A percentile compares a stretch with the other conserved stretches of the same genome.
Conservation (phyloP, 805 yeast species). For the Wickerhamiella parazyma region DNA sequence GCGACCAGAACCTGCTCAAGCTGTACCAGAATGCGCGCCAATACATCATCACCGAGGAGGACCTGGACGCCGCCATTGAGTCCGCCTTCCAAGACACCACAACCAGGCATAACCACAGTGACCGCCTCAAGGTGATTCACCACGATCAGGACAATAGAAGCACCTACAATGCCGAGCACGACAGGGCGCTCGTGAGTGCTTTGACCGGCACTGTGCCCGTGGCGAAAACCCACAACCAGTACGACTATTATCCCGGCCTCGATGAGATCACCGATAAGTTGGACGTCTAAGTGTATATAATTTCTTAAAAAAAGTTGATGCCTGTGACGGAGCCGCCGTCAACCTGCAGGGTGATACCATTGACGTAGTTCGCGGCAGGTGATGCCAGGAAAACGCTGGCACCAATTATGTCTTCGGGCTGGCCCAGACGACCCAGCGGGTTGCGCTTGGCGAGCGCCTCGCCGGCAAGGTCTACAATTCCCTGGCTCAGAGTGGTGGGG, state of each 20-base stretch:
- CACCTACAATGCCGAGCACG: background rate
- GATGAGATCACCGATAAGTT: background rate
- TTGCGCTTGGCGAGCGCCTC: constrained; percentile 39
- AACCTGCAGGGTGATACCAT: constrained; percentile 52
- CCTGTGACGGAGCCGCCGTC: constrained; percentile 47
- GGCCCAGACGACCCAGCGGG: constrained; percentile 56
- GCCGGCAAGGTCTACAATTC: constrained; percentile 39
- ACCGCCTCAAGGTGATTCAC: background rate
- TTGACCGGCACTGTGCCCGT: constrained; percentile 1
- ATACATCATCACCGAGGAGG: constrained; percentile 61
- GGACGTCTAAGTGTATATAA: background rate
- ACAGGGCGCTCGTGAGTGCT: background rate
- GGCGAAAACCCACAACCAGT: background rate
- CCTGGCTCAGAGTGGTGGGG: constrained; percentile 62
- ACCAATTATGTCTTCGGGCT: constrained; percentile 43
- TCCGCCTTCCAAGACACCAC: constrained; percentile 2
- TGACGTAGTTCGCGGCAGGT: constrained; percentile 44
- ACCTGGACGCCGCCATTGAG: constrained; percentile 43
- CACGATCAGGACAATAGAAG: background rate
- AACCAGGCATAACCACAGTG: background rate
- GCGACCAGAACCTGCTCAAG: constrained; percentile 46
- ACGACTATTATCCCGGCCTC: background rate
- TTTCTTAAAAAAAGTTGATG: background rate
- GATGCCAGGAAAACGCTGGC: constrained; percentile 43
- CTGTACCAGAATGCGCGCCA: constrained; percentile 57